Evolutionary conservation across 2,329 filamentous ascomycete species (phyloP), one percentile per base, ranked within the genome.

Genomic region (Colletotrichum musae): DNA sequence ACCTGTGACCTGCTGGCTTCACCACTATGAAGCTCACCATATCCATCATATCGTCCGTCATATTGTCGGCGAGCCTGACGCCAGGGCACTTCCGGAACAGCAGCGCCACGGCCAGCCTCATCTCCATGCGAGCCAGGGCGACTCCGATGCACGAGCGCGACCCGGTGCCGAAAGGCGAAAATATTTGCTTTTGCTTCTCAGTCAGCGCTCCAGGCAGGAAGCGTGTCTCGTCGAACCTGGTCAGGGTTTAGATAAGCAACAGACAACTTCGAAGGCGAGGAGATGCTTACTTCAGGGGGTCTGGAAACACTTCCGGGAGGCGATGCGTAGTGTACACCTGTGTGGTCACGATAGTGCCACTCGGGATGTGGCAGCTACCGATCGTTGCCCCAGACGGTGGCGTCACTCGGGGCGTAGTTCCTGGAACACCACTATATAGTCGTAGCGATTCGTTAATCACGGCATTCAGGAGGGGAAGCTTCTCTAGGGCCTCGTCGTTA

Each of bases 71-170:
- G 1, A 78, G 66, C 28, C 58, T 75, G 0, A 80, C 75, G 60
- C 76, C 74, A 0, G 81, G 80, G 70, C 84, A 87, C 43, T 84
- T 77, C 0, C 81, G 79, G 74, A 89, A 88, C 76, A 91, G 87
- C 5, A 82, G 78, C 0, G 87, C 84, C 0, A 83, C 79, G 0
- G 81, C 85, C 50, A 88, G 81, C 9, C 87, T 80, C 28, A 91
- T 73, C 73, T 90, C 88, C 77, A 88, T 87, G 21, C 81, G 79
- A 0, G 88, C 88, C 24, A 91, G 79, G 68, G 90, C 86, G 28
- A 87, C 78, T 2, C 88, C 88, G 16, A 91, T 79, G 69, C 89
- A 91, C 2, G 76, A 77, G 5, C 59, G 41, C 24, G 24, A 80
- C 2, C 88, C 88, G 5, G 81, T 84, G 1, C 87, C 87, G 74